Base-by-base conservation (phyloP, 2,329 filamentous ascomycete genomes). In the Chaetomium sp. region DNA sequence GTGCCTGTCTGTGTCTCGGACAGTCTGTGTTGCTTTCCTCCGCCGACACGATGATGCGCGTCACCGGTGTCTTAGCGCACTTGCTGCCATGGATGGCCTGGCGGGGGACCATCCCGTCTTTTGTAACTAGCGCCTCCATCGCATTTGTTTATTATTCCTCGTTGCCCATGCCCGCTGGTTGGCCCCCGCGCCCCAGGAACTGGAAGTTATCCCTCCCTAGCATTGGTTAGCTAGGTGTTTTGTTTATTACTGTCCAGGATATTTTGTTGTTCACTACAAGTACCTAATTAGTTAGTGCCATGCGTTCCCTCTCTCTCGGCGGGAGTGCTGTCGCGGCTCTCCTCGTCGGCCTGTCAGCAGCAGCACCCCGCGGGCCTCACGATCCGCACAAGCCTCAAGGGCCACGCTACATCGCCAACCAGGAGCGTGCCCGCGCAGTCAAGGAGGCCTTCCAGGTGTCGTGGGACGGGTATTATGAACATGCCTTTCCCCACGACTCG, bases 401-500 rank as follows among this genome's bases (percentile, higher is more conserved):
- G 12, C 63, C 68, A 27, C 42, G 50, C 12, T 69, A 77, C 60
- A 33, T 55, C 7, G 60, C 77, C 4, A 75, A 82, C 64, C 71
- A 74, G 0, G 74, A 74, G 12, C 78, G 86, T 69, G 83, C 87
- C 13, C 79, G 81, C 57, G 85, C 86, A 1, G 85, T 93, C 60
- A 89, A 87, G 73, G 83, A 86, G 62, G 87, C 87, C 0, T 94
- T 93, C 72, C 81, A 84, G 64, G 83, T 83, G 70, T 88, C 90
- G 2, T 93, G 90, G 89, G 77, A 87, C 65, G 90, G 88, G 1
- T 94, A 94, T 74, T 84, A 86, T 72, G 78, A 85, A 76, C 86
- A 91, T 76, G 91, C 91, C 0, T 93, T 91, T 67, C 90, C 90
- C 0, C 85, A 91, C 70, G 92, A 96, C 74, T 90, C 92, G 53